These are phyloP conservation scores for Usnea hakonensis DNA, from an alignment of 495 filamentous ascomycete genomes.

Conservation along the genomic window DNA sequence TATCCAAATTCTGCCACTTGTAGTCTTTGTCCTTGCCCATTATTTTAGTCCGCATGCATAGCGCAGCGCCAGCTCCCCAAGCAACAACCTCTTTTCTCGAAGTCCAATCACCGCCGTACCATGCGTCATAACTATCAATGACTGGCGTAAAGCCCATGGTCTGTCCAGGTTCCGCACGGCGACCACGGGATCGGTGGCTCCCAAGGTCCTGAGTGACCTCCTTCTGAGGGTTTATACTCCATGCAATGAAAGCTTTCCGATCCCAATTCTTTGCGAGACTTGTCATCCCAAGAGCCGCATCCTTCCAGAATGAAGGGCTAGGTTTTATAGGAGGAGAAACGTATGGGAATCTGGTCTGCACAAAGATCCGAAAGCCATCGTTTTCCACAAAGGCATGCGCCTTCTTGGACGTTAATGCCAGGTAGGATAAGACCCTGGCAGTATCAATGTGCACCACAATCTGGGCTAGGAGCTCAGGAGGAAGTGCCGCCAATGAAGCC, in stretches of 20 bases:
- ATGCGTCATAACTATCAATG: slow-evolving; percentile 53
- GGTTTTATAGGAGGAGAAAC: slow-evolving; percentile 21
- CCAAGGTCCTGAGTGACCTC: neutral
- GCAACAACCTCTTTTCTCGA: slow-evolving; percentile 50
- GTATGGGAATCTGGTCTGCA: slow-evolving; percentile 45
- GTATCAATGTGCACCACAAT: slow-evolving; percentile 47
- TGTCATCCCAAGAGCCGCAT: slow-evolving; percentile 49
- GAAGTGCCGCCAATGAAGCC: slow-evolving; percentile 41
- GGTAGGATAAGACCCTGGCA: slow-evolving; percentile 37
- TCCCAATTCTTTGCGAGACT: slow-evolving; percentile 53
- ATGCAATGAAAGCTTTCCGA: slow-evolving; percentile 49
- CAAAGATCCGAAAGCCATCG: slow-evolving; percentile 54
- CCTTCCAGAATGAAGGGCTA: slow-evolving; percentile 36
- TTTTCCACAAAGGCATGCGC: slow-evolving; percentile 43
- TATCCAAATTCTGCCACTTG: slow-evolving; percentile 16
- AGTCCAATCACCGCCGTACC: slow-evolving; percentile 44
- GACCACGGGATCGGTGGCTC: neutral
- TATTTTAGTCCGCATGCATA: slow-evolving; percentile 41
- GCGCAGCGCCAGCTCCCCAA: slow-evolving; percentile 54
- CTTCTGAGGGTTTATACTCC: slow-evolving; percentile 40
- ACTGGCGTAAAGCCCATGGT: slow-evolving; percentile 58
- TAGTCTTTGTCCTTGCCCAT: slow-evolving; percentile 17
- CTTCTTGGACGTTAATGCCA: slow-evolving; percentile 44
- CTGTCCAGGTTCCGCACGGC: slow-evolving; percentile 36
- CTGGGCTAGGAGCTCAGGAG: slow-evolving; percentile 53